Base-by-base conservation (phyloP, 768 basidiomycete genomes). In the Infundibulicybe gibba region DNA sequence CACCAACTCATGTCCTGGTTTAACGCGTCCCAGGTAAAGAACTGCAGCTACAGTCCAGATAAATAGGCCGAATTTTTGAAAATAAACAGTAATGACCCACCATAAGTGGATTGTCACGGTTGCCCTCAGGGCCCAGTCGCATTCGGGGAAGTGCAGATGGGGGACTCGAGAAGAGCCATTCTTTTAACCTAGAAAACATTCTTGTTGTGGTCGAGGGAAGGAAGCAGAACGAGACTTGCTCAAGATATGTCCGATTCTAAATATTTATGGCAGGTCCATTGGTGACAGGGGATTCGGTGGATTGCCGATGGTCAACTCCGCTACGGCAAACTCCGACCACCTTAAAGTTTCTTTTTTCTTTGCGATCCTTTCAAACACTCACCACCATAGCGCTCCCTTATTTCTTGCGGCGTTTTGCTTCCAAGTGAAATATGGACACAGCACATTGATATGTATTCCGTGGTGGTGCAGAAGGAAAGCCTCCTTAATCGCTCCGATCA, bases 401-500 rank as follows among this genome's bases (percentile, higher is more conserved):
- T 68, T 59, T 66, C 67, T 60, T 67, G 76, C 68, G 61, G 83
- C 81, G 76, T 86, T 73, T 60, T 77, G 84, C 79, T 75, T 68
- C 68, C 70, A 73, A 40, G 63, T 78, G 70, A 72, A 62, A 55
- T 62, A 61, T 51, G 73, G 74, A 56, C 49, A 53, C 43, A 57
- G 71, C 74, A 77, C 60, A 62, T 52, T n/a, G 58, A 52, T 51
- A 58, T 53, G 43, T 41, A 49, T 41, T 25, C 25, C 25, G 56
- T 59, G 70, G 69, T 72, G 81, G 80, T 72, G 63, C 53, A 77
- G 76, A 85, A 45, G 42, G 43, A 66, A 39, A 64, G 82, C 87
- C 87, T 75, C 73, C 63, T 80, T 89, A 89, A 90, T 90, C 87
- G 79, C 87, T 89, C 85, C 72, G 64, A 82, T 82, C 81, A 76